Evolutionary conservation across 176 grass and related monocot genomes (phyloP), one percentile per base, ranked within the genome.

Genomic region (Oryza nivara): DNA sequence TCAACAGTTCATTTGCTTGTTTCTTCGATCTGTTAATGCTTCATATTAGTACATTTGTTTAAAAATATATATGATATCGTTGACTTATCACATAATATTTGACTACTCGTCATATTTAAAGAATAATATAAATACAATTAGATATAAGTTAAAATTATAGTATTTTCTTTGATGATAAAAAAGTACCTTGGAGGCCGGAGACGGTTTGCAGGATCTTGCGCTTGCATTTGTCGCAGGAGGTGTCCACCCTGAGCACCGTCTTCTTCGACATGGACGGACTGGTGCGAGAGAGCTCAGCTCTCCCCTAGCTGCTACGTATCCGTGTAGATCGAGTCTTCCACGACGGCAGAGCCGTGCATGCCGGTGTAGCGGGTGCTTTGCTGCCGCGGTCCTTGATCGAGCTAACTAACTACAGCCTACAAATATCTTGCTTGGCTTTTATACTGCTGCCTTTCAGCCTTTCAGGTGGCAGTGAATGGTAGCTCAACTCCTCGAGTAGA

Each of bases 181-280:
- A 26, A 26, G 26, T 26, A 96, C 94, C 94, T 76, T 90, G 73
- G 74, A 97, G 78, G 19, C 87, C 82, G 11, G 87, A 91, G 60
- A 93, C 84, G 41, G 91, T 89, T 74, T 88, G 84, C 40, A 97
- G 64, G 79, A 97, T 70, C 89, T 93, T 97, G 68, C 83, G 81
- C 69, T 97, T 97, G 94, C 84, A 90, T 74, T 87, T 90, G 84
- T 22, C 68, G 68, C 88, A 90, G 69, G 88, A 87, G 60, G 84
- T 90, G 79, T 90, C 88, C 26, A 90, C 88, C 88, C 54, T 74
- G 45, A 90, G 61, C 61, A 90, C 88, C 79, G 84, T 90, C 84
- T 51, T 82, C 88, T 90, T 90, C 48, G 88, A 90, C 88, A 90
- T 90, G 78, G 38, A 28, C 8, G 58, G 58, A 26, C 26, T 26